Conservation (phyloP, 2,329 filamentous ascomycete species). For the Colletotrichum karsti region DNA sequence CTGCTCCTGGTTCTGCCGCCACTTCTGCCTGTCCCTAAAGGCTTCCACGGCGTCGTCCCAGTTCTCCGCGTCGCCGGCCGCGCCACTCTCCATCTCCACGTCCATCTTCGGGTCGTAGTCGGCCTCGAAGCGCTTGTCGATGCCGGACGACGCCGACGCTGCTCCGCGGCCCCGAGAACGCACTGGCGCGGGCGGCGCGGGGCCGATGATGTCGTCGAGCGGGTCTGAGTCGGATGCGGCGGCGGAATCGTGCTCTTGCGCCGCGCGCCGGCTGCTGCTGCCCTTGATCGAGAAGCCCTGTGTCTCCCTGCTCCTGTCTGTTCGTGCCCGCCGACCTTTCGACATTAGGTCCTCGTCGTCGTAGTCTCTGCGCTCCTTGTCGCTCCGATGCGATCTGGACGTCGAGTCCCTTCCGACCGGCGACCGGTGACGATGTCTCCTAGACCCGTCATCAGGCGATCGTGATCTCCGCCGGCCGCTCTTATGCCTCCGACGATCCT, state of each 20-base stretch:
- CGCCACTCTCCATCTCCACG: constrained; percentile 58
- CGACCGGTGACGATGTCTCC: constrained; percentile 43
- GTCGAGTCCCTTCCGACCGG: constrained; percentile 2
- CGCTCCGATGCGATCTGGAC: constrained; percentile 25
- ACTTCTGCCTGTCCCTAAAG: constrained; percentile 80
- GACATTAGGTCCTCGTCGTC: constrained; percentile 11
- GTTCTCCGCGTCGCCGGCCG: constrained; percentile 59
- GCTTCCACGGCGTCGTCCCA: constrained; percentile 86
- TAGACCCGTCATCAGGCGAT: constrained; percentile 39
- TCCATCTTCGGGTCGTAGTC: constrained; percentile 68
- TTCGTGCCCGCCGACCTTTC: not conserved
- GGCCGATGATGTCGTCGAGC: constrained; percentile 80
- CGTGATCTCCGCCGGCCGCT: constrained; percentile 35
- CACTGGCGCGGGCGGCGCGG: constrained; percentile 64
- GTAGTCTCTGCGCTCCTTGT: constrained; percentile 21
- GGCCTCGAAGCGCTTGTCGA: constrained; percentile 82
- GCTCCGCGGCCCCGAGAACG: constrained; percentile 77
- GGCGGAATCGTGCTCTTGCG: constrained; percentile 30
- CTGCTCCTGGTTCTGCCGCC: constrained; percentile 79
- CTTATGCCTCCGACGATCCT: constrained; percentile 24
- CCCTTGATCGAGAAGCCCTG: constrained; percentile 1
- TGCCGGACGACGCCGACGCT: constrained; percentile 67
- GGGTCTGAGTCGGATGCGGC: constrained; percentile 70
- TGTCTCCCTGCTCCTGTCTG: not conserved
- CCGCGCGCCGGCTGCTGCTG: not conserved